phyloP scores from a whole-genome alignment of 1,284 basidiomycete species.

The Wallemia hederae region DNA sequence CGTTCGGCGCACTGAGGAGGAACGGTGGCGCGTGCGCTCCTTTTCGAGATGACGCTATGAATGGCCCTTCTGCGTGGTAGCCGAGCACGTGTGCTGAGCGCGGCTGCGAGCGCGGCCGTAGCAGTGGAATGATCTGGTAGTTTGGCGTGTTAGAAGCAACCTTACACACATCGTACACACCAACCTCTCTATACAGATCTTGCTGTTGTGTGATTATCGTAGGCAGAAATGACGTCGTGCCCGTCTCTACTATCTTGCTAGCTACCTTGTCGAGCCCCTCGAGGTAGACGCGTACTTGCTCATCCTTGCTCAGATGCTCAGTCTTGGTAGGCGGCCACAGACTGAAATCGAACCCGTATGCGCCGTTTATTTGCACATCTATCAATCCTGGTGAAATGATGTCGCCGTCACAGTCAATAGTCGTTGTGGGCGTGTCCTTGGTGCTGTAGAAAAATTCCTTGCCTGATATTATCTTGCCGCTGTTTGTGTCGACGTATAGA shows the following conservation, averaged over 20 bases:
- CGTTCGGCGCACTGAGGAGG: constrained; percentile 6
- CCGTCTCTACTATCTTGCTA: constrained; percentile 49
- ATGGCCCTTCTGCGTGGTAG: constrained; percentile 56
- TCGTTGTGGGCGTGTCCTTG: constrained; percentile 26
- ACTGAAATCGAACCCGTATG: constrained; percentile 67
- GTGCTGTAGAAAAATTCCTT: constrained; percentile 31
- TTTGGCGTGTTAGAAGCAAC: constrained; percentile 26
- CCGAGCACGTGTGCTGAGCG: constrained; percentile 35
- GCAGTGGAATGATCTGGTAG: constrained; percentile 27
- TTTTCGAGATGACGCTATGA: constrained; percentile 14
- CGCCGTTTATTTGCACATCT: constrained; percentile 61
- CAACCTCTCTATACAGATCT: constrained; percentile 8
- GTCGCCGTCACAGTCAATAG: constrained; percentile 36
- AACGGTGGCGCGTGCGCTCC: not conserved
- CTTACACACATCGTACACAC: not conserved
- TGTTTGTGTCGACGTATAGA: not conserved
- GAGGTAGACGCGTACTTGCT: constrained; percentile 2
- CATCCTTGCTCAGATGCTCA: not conserved
- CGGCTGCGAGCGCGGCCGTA: constrained; percentile 9
- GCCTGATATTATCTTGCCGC: not conserved
- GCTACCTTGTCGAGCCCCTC: constrained; percentile 37
- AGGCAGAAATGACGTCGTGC: constrained; percentile 30
- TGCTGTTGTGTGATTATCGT: constrained; percentile 5
- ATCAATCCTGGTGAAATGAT: constrained; percentile 49
- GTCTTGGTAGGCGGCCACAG: constrained; percentile 16